phyloP scores from a whole-genome alignment of 1,139 yeast species.

The Geotrichum klebahnii region DNA sequence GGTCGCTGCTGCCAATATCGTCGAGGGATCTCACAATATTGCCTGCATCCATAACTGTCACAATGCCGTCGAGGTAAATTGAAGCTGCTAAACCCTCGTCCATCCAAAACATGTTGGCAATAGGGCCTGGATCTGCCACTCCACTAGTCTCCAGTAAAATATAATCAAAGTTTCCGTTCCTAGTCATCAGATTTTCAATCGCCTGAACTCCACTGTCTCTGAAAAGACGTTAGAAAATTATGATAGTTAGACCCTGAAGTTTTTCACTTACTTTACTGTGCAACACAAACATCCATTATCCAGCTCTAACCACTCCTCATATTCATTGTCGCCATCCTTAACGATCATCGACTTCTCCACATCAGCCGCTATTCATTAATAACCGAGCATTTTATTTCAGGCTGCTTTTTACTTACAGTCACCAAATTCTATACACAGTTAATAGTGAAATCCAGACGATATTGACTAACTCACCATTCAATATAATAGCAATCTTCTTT shows the following conservation, averaged over 20 bases:
- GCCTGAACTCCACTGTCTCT: slow-evolving; percentile 86
- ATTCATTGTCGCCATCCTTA: slow-evolving; percentile 52
- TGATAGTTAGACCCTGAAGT: neutral
- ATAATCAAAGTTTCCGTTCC: slow-evolving; percentile 75
- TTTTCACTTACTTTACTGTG: slow-evolving; percentile 56
- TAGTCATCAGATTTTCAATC: slow-evolving; percentile 77
- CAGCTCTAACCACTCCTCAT: slow-evolving; percentile 91
- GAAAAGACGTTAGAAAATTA: neutral
- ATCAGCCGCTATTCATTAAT: slow-evolving; percentile 68
- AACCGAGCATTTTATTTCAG: neutral
- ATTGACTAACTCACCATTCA: slow-evolving; percentile 51
- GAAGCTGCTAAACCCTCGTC: slow-evolving; percentile 82
- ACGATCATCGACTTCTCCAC: slow-evolving; percentile 85
- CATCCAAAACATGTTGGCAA: slow-evolving; percentile 95
- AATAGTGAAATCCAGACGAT: neutral
- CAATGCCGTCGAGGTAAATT: slow-evolving; percentile 86
- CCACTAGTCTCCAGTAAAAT: slow-evolving; percentile 93
- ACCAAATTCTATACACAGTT: slow-evolving; percentile 34
- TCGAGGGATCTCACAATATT: slow-evolving; percentile 64
- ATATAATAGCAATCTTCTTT: slow-evolving; percentile 76
- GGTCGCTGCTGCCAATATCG: slow-evolving; percentile 62
- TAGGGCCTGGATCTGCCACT: slow-evolving; percentile 95
- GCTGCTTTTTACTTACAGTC: slow-evolving; percentile 29
- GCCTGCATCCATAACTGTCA: slow-evolving; percentile 82
- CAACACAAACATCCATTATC: slow-evolving; percentile 97